These are phyloP conservation scores for Copromyces sp. DNA, from an alignment of 495 filamentous ascomycete species.

Conservation along the genomic window DNA sequence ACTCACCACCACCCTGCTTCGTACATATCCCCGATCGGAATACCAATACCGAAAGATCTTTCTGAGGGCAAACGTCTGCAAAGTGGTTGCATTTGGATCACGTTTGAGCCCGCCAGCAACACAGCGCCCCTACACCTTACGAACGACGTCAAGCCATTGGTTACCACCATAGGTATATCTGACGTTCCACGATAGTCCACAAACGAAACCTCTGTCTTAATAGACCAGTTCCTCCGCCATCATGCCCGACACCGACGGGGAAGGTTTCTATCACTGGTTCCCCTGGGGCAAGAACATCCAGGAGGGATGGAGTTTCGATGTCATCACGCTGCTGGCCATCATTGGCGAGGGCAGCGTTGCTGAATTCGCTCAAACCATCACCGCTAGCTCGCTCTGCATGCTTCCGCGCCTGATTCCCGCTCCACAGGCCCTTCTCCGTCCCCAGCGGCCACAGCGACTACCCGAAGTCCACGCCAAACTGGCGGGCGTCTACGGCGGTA, in stretches of 20 bases:
- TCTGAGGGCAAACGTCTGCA: not conserved
- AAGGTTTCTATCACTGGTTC: slow-evolving; percentile 24
- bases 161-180: not conserved
- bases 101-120: not conserved
- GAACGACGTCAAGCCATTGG: not conserved
- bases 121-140: not conserved
- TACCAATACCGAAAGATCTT: not conserved
- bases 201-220: not conserved
- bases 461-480: slow-evolving; percentile 43
- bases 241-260: slow-evolving; percentile 14
- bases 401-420: slow-evolving; percentile 58
- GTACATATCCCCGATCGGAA: not conserved
- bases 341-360: slow-evolving; percentile 51
- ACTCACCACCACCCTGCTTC: not conserved
- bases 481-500: slow-evolving; percentile 48
- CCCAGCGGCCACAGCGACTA: slow-evolving; percentile 46
- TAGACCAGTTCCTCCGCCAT: not conserved
- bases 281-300: slow-evolving; percentile 23
- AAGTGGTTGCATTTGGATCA: not conserved
- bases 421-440: slow-evolving; percentile 52
- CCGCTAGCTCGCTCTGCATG: slow-evolving; percentile 43
- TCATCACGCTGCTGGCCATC: slow-evolving; percentile 53
- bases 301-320: slow-evolving; percentile 46
- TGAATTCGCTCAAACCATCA: slow-evolving; percentile 46
- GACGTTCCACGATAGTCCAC: not conserved